Base-by-base conservation (phyloP, 2,329 filamentous ascomycete genomes). In the Paecilomyces variotii region DNA sequence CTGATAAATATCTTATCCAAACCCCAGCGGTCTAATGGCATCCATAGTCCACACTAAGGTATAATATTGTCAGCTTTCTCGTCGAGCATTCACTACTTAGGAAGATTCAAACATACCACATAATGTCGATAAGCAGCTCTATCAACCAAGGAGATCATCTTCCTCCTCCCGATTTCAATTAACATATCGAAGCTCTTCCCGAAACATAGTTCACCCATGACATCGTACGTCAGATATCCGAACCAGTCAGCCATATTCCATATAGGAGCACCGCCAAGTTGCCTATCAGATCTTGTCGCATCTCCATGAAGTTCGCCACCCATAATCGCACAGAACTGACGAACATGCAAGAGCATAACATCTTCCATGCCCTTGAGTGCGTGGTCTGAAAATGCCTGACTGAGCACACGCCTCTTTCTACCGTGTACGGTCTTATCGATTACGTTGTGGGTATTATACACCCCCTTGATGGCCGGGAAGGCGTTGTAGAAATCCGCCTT, bases 401-500 rank as follows among this genome's bases (percentile, higher is more conserved):
- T 85, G 35, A 91, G 76, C 28, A 89, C 86, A 27, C 87, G 80
- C 45, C 87, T 79, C 78, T 90, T 90, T 56, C 87, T 84, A 30
- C 86, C 86, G 69, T 91, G 88, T 50, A 84, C 75, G 0, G 79
- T 74, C 74, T 87, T 88, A 68, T 89, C 85, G 56, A 88, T 87
- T 1, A 80, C 81, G 74, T 88, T 89, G 75, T 90, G 87, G 1
- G 87, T 89, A 75, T 89, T 90, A 65, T 85, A 83, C 1, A 84
- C 83, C 27, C 77, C 76, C 62, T 77, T 76, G 14, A 87, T 87
- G 58, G 88, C 85, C 1, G 86, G 85, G 69, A 89, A 90, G 49
- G 85, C 86, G 63, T 88, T 82, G 76, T 90, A 90, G 75, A 90
- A 90, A 64, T 86, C 81, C 49, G 86, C 81, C 75, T 90, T 90